Evolutionary conservation across 140 eudicot species (phyloP).

Genomic region (Cichorium intybus): DNA sequence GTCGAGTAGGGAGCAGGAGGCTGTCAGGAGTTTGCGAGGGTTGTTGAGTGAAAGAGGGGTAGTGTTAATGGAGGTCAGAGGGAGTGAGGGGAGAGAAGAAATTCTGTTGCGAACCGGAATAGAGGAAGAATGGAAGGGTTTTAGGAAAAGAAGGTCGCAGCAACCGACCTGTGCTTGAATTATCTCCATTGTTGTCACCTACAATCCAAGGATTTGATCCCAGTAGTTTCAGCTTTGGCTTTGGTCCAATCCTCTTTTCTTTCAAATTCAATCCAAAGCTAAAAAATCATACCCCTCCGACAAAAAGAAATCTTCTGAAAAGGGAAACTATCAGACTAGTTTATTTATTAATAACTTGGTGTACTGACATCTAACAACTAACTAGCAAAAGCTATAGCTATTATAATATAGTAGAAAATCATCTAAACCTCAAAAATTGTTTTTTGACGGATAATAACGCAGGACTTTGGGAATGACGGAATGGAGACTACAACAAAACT

Average conservation of each 20-base stretch:
- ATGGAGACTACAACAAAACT: too few relatives aligned
- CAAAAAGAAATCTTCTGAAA: background rate
- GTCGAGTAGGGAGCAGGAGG: conserved; percentile 32
- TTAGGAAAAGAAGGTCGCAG: conserved; percentile 19
- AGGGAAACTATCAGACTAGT: background rate
- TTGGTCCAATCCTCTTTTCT: conserved; percentile 18
- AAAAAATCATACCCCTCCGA: background rate
- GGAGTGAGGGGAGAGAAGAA: conserved; percentile 12
- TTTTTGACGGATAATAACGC: too few relatives aligned
- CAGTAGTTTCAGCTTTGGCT: conserved; percentile 6
- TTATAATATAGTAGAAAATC: too few relatives aligned
- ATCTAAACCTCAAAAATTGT: too few relatives aligned
- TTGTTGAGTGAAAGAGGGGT: conserved; percentile 10
- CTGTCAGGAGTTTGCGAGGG: conserved; percentile 23
- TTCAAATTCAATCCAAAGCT: conserved; percentile 1
- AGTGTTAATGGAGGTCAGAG: conserved; percentile 23
- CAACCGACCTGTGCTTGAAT: conserved; percentile 27
- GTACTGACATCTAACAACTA: too few relatives aligned
- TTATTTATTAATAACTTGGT: too few relatives aligned
- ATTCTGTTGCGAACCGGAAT: conserved; percentile 2
- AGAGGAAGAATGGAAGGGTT: conserved; percentile 11
- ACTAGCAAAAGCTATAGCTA: too few relatives aligned
- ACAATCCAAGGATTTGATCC: conserved; percentile 5
- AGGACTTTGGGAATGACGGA: too few relatives aligned
- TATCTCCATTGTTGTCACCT: conserved; percentile 27